Evolutionary conservation across 2,329 filamentous ascomycete species (phyloP).

Genomic region (Penicillium freii): DNA sequence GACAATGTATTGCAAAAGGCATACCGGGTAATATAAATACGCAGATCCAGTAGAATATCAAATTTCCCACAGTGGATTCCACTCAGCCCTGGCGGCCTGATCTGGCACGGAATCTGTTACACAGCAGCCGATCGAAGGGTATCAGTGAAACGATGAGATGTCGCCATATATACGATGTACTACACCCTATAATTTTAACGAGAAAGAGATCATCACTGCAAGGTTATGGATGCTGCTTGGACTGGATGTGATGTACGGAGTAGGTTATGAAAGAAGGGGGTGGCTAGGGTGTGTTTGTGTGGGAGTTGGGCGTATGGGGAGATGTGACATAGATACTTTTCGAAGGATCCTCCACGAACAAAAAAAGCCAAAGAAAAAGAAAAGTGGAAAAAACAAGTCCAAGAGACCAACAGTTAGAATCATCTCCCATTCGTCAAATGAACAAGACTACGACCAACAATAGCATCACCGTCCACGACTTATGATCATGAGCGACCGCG

Average conservation of each 20-base stretch:
- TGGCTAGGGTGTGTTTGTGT: background rate
- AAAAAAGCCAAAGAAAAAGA: background rate
- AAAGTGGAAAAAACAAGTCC: background rate
- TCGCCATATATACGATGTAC: background rate
- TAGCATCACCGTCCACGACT: background rate
- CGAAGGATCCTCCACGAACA: background rate
- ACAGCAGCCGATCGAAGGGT: background rate
- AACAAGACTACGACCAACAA: background rate
- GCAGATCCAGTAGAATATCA: background rate
- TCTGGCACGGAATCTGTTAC: background rate
- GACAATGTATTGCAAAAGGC: background rate
- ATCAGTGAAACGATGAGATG: background rate
- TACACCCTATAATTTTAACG: background rate
- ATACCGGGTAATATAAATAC: background rate
- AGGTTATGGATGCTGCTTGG: background rate
- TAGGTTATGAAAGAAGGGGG: background rate
- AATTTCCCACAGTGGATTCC: background rate
- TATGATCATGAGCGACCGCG: background rate
- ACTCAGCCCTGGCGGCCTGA: background rate
- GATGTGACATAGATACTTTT: slow-evolving; percentile 3
- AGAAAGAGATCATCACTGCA: background rate
- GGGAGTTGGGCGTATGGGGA: background rate
- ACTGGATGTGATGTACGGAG: background rate
- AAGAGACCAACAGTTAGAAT: slow-evolving; percentile 3
- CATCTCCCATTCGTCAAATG: background rate